Evolutionary conservation across 805 yeast species (phyloP), one percentile per base, ranked within the genome.

Genomic region (Candida parachauliodes): DNA sequence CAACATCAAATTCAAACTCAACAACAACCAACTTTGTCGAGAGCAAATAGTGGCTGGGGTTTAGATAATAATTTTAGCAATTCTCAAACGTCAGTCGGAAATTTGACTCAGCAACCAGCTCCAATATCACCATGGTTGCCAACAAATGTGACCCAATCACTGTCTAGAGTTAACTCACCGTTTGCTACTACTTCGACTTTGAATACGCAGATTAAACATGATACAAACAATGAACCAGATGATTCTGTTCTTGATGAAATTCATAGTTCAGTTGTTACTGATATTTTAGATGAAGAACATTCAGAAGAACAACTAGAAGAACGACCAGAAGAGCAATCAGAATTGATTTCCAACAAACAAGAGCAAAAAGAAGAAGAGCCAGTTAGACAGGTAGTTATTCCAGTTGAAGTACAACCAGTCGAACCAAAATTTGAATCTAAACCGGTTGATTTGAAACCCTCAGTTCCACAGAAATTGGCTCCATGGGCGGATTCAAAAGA

Each of bases 401-500:
- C 39, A 12, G 23, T 18, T 11, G 34, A 25, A 14, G 11, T 18
- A 5, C 7, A 11, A 16, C 30, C 30, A 27, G 34, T 32, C n/a
- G 36, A 18, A 14, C 28, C 19, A 15, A 35, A 34, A 17, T 29
- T 32, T 11, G 36, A 18, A 14, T 21, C 19, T 11, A 35, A 34
- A 17, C 32, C 15, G 28, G 36, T 31, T 31, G 35, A 40, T 30
- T 37, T 34, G 32, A 40, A 40, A 30, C 42, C 46, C 12, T 31
- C 43, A 20, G 37, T 33, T 24, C 35, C 37, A n/a, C 48, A 41
- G 15, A 44, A 45, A 32, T 52, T 67, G 21, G 81, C 81, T 4
- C 81, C 82, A 30, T 77, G 81, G 81, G 81, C 81, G n/a, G 42
- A 51, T 1, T 49, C 54, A 16, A 18, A 44, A 50, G 38, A 42